A percentile compares a stretch with the other conserved stretches of the same genome.
Evolutionary conservation across 2,329 filamentous ascomycete genomes (phyloP).

Genomic region (Didymella sp.): DNA sequence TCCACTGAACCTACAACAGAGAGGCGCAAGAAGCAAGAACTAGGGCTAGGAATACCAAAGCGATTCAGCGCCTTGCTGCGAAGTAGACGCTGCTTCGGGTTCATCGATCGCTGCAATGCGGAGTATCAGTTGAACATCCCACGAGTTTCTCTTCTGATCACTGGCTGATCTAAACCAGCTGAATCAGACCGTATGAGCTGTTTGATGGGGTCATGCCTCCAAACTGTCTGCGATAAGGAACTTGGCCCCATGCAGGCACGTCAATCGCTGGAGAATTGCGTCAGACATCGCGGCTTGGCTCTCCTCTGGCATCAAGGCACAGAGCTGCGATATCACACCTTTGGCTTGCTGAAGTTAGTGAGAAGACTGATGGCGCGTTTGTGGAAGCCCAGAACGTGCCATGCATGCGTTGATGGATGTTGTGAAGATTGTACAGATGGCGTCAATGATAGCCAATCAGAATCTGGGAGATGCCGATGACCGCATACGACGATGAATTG

Average conservation of each 20-base stretch:
- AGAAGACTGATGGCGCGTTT: neutral
- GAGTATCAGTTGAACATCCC: neutral
- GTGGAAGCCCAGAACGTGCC: slow-evolving; percentile 1
- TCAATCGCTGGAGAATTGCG: slow-evolving; percentile 27
- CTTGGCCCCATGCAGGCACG: slow-evolving; percentile 26
- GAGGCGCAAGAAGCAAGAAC: neutral
- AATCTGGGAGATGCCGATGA: neutral
- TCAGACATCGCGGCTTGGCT: slow-evolving; percentile 26
- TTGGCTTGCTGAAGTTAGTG: neutral
- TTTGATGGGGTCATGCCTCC: neutral
- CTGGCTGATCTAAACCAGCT: neutral
- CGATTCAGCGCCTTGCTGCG: neutral
- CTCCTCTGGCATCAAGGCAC: neutral
- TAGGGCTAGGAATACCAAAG: neutral
- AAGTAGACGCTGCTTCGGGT: neutral
- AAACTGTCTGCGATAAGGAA: slow-evolving; percentile 13
- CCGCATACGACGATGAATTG: no score
- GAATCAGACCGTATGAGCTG: neutral
- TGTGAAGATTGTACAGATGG: slow-evolving; percentile 14
- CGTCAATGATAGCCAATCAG: slow-evolving; percentile 15
- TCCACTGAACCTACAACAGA: neutral
- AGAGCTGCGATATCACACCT: neutral
- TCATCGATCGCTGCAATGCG: neutral
- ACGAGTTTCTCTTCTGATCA: no score
- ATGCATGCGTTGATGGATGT: slow-evolving; percentile 2